Base-by-base conservation (phyloP, 1,284 basidiomycete species). In the Microbotryum intermedium region DNA sequence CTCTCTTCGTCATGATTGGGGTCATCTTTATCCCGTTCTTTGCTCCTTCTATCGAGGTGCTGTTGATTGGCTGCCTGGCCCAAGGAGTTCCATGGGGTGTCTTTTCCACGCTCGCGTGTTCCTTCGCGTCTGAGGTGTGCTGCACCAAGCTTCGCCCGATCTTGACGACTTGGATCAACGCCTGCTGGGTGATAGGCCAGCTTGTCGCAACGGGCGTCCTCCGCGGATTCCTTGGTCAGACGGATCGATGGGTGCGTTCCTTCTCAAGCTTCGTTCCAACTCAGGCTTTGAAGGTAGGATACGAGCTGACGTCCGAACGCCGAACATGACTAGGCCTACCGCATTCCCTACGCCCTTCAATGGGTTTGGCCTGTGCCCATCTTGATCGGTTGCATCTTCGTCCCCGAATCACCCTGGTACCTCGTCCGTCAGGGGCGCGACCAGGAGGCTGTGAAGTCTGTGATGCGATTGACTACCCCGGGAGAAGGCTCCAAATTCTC, bases 41-140 rank as follows among this genome's bases (percentile, higher is more conserved):
- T 54, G 74, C 77, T 18, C 61, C 72, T 34, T 72, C 66, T 49
- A 67, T 79, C 43, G 59, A 61, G 26, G 74, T 73, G 61, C 73
- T 78, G 21, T 68, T 73, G 46, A 69, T 72, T 25, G 74, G 74
- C n/a, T 42, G 59, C 76, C 29, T 50, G 10, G 23, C 47, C 4
- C 74, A 73, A 50, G 77, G 76, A 55, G 65, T 77, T 29, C 48
- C 55, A 21, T 62, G 66, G 67, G 72, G 71, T n/a, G 66, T 71
- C 45, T 75, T 74, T 71, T 75, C 78, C 65, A 77, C 78, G 1
- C 68, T 79, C 2, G 77, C 77, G 9, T 77, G 76, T 9, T 71
- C 77, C 0, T 81, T 79, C 61, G 79, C 79, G 20, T 74, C 76
- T 42, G 79, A 81, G 53, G 74, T 81, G 39, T 76, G 75, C 34